Evolutionary conservation across 1,284 basidiomycete genomes (phyloP).

Genomic region (Pseudozyma tsukubaensis): DNA sequence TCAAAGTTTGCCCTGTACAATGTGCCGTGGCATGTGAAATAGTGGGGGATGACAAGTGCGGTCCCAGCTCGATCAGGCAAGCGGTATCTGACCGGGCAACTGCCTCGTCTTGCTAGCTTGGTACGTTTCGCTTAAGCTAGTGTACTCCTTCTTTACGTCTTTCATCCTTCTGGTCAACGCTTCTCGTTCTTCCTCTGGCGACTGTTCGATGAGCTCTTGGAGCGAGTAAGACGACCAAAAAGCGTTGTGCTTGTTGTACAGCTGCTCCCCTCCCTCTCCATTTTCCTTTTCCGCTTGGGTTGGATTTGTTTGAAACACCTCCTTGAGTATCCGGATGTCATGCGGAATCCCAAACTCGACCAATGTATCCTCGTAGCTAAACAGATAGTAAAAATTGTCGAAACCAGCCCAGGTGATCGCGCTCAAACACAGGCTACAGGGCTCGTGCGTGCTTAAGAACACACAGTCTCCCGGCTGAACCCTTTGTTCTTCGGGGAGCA

Average conservation of each 20-base stretch:
- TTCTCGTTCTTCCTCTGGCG: background rate
- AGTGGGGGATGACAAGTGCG: too few relatives aligned
- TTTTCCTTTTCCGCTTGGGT: too few relatives aligned
- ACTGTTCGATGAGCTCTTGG: slow-evolving; percentile 11
- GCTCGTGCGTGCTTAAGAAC: slow-evolving; percentile 33
- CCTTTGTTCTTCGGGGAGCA: fast-evolving
- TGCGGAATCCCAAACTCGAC: slow-evolving; percentile 20
- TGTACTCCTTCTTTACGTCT: slow-evolving; percentile 10
- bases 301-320: slow-evolving; percentile 33
- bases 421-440: slow-evolving; percentile 27
- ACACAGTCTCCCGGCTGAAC: slow-evolving; percentile 15
- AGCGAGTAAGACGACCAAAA: slow-evolving; percentile 15
- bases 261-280: background rate
- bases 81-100: too few relatives aligned
- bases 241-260: slow-evolving; percentile 22
- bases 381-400: slow-evolving; percentile 37
- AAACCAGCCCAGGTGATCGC: slow-evolving; percentile 34
- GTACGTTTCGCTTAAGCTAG: slow-evolving; percentile 9
- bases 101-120: slow-evolving; percentile 1
- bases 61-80: too few relatives aligned
- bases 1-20: too few relatives aligned
- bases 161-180: background rate
- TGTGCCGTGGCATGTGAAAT: too few relatives aligned
- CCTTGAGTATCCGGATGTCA: slow-evolving; percentile 21
- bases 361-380: slow-evolving; percentile 25